These are phyloP conservation scores for Hypoxylon intermedium DNA, from an alignment of 495 filamentous ascomycete genomes.

Conservation along the genomic window DNA sequence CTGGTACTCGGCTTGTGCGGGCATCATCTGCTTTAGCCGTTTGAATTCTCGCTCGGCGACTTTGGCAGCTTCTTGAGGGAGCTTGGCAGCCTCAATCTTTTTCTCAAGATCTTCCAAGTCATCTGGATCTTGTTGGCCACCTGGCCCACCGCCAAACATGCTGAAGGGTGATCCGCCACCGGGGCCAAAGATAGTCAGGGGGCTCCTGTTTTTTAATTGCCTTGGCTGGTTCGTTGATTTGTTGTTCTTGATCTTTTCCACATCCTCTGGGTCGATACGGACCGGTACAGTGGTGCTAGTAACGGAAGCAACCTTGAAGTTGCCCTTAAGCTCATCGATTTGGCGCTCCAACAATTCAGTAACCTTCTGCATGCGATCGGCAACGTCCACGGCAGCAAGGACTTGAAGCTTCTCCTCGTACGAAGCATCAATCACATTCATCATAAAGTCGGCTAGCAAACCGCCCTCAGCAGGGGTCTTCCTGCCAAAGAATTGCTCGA, in stretches of 20 bases:
- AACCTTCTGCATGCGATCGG: conserved; percentile 76
- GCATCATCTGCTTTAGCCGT: conserved; percentile 91
- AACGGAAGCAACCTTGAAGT: conserved; percentile 76
- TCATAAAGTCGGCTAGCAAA: conserved; percentile 93
- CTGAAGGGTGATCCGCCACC: conserved; percentile 52
- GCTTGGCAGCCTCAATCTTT: conserved; percentile 78
- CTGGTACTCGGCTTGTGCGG: conserved; percentile 92
- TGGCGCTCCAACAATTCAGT: conserved; percentile 82
- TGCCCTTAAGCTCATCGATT: conserved; percentile 80
- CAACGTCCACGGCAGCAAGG: conserved; percentile 75
- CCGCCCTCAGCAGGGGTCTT: conserved; percentile 82
- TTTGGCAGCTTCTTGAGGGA: conserved; percentile 73
- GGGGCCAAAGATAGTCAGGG: conserved; percentile 59
- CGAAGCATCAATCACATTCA: conserved; percentile 81
- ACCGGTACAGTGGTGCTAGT: conserved; percentile 65
- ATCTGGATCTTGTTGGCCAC: conserved; percentile 48
- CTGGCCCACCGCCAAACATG: conserved; percentile 35
- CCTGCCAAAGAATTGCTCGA: conserved; percentile 82
- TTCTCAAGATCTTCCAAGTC: conserved; percentile 87
- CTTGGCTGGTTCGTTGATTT: conserved; percentile 57
- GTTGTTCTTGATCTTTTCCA: too few relatives aligned
- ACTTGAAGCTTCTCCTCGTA: conserved; percentile 90
- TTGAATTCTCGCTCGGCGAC: conserved; percentile 89
- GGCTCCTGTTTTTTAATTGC: conserved; percentile 53
- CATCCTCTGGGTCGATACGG: conserved; percentile 52